A percentile compares a stretch with the other conserved stretches of the same genome.
Evolutionary conservation across 192 early-diverging fungal species (phyloP).

Genomic region (Spizellomyces punctatus): DNA sequence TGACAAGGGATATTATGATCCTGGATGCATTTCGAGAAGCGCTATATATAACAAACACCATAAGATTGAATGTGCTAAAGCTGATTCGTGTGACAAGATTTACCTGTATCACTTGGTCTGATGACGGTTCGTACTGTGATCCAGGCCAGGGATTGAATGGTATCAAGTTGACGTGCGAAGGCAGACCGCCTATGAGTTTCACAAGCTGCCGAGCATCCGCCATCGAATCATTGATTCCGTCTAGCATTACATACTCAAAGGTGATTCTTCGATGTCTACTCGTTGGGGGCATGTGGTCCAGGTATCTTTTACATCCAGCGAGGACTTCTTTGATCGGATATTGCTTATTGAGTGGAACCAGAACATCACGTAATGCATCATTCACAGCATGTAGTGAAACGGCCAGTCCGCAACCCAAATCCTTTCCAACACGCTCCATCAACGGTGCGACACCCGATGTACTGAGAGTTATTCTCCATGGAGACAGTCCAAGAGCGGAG

Average conservation of each 20-base stretch:
- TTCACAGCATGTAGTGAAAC: slow-evolving; percentile 85
- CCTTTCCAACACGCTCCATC: slow-evolving; percentile 72
- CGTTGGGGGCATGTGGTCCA: slow-evolving; percentile 51
- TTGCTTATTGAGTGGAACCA: slow-evolving; percentile 87
- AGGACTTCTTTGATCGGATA: slow-evolving; percentile 75
- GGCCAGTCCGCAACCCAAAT: slow-evolving; percentile 70
- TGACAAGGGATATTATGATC: slow-evolving; percentile 21
- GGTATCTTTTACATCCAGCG: slow-evolving; percentile 67
- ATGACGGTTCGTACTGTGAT: slow-evolving; percentile 64
- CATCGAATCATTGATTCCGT: slow-evolving; percentile 78
- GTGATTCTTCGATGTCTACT: slow-evolving; percentile 72
- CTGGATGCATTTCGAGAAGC: slow-evolving; percentile 6
- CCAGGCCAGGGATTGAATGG: slow-evolving; percentile 91
- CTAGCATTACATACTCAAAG: slow-evolving; percentile 91
- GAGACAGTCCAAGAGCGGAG: slow-evolving; percentile 55
- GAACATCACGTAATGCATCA: slow-evolving; percentile 69
- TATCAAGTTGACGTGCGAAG: slow-evolving; percentile 70
- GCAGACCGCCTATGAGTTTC: slow-evolving; percentile 61
- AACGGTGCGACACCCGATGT: slow-evolving; percentile 85
- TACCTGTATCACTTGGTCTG: slow-evolving; percentile 37
- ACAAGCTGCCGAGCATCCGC: slow-evolving; percentile 70
- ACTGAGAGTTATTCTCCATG: slow-evolving; percentile 78
- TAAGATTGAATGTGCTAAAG: too few relatives aligned
- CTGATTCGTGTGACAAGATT: neutral
- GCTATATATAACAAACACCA: neutral